Percentiles rank a stretch among this genome's conserved stretches.
These are phyloP conservation scores for Cylindrodendrum hubeiense DNA, from an alignment of 2,329 filamentous ascomycete genomes.

Conservation along the genomic window DNA sequence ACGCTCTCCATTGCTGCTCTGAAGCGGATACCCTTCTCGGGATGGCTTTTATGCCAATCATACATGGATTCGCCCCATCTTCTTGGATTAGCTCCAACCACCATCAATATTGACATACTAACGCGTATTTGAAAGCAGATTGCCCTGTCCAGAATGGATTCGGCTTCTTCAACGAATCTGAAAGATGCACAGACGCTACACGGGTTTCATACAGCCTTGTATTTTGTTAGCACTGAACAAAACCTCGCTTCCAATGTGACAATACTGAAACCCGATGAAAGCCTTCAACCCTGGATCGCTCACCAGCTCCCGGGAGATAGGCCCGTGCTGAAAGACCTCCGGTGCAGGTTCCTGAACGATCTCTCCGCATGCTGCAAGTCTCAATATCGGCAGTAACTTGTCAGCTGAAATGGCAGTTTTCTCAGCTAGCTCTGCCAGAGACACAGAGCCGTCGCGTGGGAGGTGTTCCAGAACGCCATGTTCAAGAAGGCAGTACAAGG, in stretches of 20 bases:
- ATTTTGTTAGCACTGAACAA: background rate
- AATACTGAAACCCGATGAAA: constrained; percentile 36
- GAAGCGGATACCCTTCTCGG: constrained; percentile 56
- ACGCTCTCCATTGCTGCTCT: constrained; percentile 31
- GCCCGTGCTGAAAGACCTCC: constrained; percentile 23
- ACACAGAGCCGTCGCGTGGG: constrained; percentile 13
- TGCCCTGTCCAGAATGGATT: constrained; percentile 33
- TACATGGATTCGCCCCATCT: constrained; percentile 38
- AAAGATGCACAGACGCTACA: constrained; percentile 33
- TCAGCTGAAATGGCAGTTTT: constrained; percentile 22
- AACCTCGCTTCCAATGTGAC: background rate
- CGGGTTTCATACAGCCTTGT: constrained; percentile 34
- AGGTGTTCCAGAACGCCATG: constrained; percentile 27
- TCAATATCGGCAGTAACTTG: constrained; percentile 30
- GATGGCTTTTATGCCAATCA: constrained; percentile 36
- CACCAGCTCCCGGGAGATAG: constrained; percentile 22
- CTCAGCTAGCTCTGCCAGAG: constrained; percentile 23
- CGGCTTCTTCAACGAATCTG: constrained; percentile 31
- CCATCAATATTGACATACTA: background rate
- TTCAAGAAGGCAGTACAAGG: constrained; percentile 33
- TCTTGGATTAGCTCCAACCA: background rate
- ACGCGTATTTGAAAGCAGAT: constrained; percentile 38
- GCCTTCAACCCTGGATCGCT: constrained; percentile 27
- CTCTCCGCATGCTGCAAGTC: constrained; percentile 30
- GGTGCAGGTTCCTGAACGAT: constrained; percentile 22